Percentiles rank a stretch among this genome's conserved stretches.
Conservation (phyloP, 2,329 filamentous ascomycete species). For the Rhynchosporium graminicola region DNA sequence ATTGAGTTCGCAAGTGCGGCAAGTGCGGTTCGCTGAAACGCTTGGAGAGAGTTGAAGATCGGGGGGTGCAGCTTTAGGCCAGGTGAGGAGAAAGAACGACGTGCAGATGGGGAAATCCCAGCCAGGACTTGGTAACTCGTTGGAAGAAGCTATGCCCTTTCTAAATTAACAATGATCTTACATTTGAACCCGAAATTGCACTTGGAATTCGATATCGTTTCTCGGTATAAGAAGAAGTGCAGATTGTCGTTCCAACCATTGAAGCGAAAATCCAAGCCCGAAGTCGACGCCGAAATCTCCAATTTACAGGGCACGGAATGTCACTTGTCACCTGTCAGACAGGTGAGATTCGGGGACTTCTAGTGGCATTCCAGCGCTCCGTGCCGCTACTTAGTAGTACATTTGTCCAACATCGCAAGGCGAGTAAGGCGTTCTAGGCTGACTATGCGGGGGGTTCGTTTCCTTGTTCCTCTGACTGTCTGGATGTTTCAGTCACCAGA, state of each 20-base stretch:
- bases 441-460: background rate
- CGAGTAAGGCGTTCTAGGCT: slow-evolving; percentile 7
- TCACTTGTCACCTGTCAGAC: background rate
- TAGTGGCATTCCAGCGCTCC: slow-evolving; percentile 4
- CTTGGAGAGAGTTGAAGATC: background rate
- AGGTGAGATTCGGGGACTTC: background rate
- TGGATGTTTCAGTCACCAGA: background rate
- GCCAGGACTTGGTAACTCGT: no score
- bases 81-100: background rate
- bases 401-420: slow-evolving; percentile 7
- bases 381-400: background rate
- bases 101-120: no score
- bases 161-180: no score
- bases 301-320: background rate
- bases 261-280: background rate
- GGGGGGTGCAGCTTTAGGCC: background rate
- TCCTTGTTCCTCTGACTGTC: background rate
- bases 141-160: no score
- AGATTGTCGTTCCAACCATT: background rate
- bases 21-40: slow-evolving; percentile 4
- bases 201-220: background rate
- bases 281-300: background rate
- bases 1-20: background rate
- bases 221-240: background rate
- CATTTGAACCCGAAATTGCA: background rate